A percentile compares a stretch with the other conserved stretches of the same genome.
Evolutionary conservation across 2,329 filamentous ascomycete species (phyloP).

Genomic region (Ceratocystis diversiconidia): DNA sequence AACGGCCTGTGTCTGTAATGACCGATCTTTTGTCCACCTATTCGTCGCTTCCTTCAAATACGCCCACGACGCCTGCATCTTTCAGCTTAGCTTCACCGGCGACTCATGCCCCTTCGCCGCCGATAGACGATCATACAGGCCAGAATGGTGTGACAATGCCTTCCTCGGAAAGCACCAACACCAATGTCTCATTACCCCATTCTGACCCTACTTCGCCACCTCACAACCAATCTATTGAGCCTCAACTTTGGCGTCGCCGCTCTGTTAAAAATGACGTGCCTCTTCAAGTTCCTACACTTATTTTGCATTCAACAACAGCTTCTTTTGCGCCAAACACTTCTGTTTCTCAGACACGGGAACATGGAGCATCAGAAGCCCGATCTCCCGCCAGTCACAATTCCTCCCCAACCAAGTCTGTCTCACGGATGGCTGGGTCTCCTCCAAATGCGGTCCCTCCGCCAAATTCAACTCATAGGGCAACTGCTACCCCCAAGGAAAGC

Average conservation of each 20-base stretch:
- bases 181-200: neutral
- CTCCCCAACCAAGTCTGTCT: neutral
- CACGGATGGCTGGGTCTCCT: neutral
- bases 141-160: neutral
- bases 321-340: neutral
- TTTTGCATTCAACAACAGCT: neutral
- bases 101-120: neutral
- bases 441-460: neutral
- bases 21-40: slow-evolving; percentile 20
- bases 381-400: neutral
- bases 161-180: neutral
- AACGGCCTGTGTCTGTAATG: slow-evolving; percentile 16
- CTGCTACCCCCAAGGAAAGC: neutral
- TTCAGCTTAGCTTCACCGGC: slow-evolving; percentile 5
- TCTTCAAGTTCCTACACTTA: slow-evolving; percentile 34
- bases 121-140: neutral
- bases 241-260: slow-evolving; percentile 36
- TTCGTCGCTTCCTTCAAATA: slow-evolving; percentile 22
- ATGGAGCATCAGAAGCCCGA: neutral
- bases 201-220: neutral
- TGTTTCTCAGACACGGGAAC: neutral
- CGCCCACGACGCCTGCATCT: slow-evolving; percentile 18
- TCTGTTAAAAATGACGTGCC: slow-evolving; percentile 36
- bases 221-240: slow-evolving; percentile 11
- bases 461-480: no score